Percentiles rank a stretch among this genome's conserved stretches.
Conservation (phyloP, 1,284 basidiomycete genomes). For the Porogramme epimiltina region DNA sequence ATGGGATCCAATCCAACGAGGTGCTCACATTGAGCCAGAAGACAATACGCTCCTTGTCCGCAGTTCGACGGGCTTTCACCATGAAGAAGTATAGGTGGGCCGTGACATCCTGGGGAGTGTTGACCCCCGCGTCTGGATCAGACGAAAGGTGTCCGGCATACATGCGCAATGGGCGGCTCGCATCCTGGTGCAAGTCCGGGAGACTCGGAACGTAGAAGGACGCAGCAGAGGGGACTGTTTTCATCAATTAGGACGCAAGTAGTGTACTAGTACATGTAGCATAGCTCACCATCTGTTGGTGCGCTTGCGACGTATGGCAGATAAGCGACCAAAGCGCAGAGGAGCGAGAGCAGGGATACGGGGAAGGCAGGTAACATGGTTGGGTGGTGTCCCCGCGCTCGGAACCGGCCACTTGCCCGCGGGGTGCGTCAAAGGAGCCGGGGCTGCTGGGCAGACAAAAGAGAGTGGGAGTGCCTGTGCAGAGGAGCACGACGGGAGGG, state of each 20-base stretch:
- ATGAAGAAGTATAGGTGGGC: constrained; percentile 91
- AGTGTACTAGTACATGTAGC: neutral
- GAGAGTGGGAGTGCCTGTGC: neutral
- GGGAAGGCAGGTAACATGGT: constrained; percentile 16
- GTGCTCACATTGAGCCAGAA: constrained; percentile 95
- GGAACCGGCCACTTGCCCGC: too few relatives aligned
- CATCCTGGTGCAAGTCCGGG: constrained; percentile 76
- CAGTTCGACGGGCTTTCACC: constrained; percentile 83
- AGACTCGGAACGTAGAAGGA: constrained; percentile 82
- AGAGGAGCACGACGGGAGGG: neutral
- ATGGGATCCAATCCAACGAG: neutral
- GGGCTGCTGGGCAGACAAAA: too few relatives aligned
- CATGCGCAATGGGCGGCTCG: constrained; percentile 70
- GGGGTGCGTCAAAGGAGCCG: too few relatives aligned
- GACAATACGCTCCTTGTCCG: constrained; percentile 87
- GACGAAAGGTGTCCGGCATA: constrained; percentile 83
- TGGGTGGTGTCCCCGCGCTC: constrained; percentile 2
- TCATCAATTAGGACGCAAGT: neutral
- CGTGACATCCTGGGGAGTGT: constrained; percentile 57
- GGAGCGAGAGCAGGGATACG: constrained; percentile 17
- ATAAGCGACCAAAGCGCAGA: constrained; percentile 13
- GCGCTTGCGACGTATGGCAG: constrained; percentile 20
- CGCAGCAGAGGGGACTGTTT: constrained; percentile 72
- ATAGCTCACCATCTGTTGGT: constrained; percentile 44
- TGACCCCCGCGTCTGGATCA: constrained; percentile 63